phyloP scores from a whole-genome alignment of 805 yeast genomes.

The Wickerhamomyces chambardii region DNA sequence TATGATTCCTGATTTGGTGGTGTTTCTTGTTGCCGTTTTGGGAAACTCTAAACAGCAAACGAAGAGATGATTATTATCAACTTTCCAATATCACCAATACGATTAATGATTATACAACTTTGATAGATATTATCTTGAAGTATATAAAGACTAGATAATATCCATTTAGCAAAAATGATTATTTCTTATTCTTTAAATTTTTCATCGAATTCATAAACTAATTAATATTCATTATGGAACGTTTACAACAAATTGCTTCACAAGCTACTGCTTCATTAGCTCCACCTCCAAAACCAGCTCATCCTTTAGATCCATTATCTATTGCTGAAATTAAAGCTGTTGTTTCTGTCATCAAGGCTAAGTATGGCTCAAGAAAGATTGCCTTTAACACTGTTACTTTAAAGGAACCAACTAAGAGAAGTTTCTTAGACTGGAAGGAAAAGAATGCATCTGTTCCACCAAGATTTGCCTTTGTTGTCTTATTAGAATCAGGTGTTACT shows the following conservation, averaged over 20 bases:
- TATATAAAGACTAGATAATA: too few species aligned
- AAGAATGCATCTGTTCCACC: slow-evolving; percentile 53
- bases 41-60: too few species aligned
- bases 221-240: slow-evolving; percentile 35
- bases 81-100: too few species aligned
- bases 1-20: too few species aligned
- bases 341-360: slow-evolving; percentile 39
- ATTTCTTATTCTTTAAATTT: too few species aligned
- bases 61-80: too few species aligned
- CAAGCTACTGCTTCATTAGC: slow-evolving; percentile 49
- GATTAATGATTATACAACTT: too few species aligned
- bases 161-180: too few species aligned
- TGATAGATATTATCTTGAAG: too few species aligned
- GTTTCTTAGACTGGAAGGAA: slow-evolving; percentile 59
- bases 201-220: neutral
- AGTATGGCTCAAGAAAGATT: slow-evolving; percentile 35
- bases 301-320: slow-evolving; percentile 67
- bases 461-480: slow-evolving; percentile 58
- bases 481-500: slow-evolving; percentile 44
- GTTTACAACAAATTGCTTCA: slow-evolving; percentile 53
- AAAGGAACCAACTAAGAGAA: slow-evolving; percentile 61
- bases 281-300: slow-evolving; percentile 47
- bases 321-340: slow-evolving; percentile 53
- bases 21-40: too few species aligned
- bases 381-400: slow-evolving; percentile 63